Base-by-base conservation (phyloP, 2,329 filamentous ascomycete species). In the Myriosclerotinia scirpicola region DNA sequence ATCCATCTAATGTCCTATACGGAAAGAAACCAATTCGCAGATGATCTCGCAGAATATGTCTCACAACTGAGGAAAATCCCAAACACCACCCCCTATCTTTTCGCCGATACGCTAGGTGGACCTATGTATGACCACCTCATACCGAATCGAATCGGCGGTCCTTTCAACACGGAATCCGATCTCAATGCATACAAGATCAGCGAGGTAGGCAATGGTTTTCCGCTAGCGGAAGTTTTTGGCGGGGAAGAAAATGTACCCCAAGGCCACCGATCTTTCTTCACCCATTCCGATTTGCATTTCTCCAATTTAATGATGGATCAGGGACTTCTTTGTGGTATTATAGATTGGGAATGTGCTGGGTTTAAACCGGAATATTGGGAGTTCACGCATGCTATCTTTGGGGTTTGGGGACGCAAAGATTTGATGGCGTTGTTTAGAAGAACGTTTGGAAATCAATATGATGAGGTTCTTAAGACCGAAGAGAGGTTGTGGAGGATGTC, bases 281-380 rank as follows among this genome's bases (percentile, higher is more conserved):
- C 42, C 22, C 22, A 48, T 60, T 60, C 22, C 2, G 42, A 60
- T 48, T 36, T 48, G 1, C 42, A 36, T 34, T 48, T 34, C 22
- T 48, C 42, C 17, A 48, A 36, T 48, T 22, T 60, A 3, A n/a
- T 46, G 11, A 42, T 60, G 15, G 56, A 60, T 20, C 9, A 36
- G 8, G 42, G 26, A 12, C 26, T 26, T 1, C 11, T 48, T 22
- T 60, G 22, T 17, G 42, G 42, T 6, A 34, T 60, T n/a, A 48
- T 60, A 11, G 56, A 60, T 34, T 36, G 26, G 42, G 42, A 60
- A 22, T 48, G 26, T 22, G 42, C 40, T 44, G 42, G 40, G 9
- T 48, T 59, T 22, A 59, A 59, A 15, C 38, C 56, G 3, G 56
- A 59, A 12, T 34, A 48, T 34, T 59, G 42, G 56, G 56, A 59